Percentiles rank a stretch among this genome's conserved stretches.
Conservation (phyloP, 441 rosid species). For the Brassica balearica region DNA sequence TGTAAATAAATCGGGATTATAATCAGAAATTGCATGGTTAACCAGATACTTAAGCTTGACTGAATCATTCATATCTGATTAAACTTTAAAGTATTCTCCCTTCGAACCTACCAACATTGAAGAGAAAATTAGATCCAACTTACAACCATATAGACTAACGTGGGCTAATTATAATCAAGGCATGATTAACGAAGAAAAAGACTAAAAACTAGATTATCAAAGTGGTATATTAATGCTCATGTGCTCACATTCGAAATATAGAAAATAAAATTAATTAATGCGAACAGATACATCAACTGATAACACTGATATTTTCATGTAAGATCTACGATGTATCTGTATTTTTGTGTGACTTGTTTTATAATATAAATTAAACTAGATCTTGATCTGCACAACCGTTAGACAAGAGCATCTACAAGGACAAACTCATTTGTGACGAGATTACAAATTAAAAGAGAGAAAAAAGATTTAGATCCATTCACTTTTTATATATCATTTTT, state of each 20-base stretch:
- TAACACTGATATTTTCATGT: constrained; percentile 4
- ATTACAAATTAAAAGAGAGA: not conserved
- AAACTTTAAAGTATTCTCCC: not conserved
- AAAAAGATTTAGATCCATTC: constrained; percentile 27
- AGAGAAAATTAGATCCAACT: constrained; percentile 24
- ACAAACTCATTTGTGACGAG: not conserved
- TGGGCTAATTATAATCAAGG: constrained; percentile 4
- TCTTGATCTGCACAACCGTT: not conserved
- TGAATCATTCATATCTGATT: not conserved
- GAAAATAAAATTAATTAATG: not conserved
- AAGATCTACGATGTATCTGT: not conserved
- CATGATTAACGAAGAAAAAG: not conserved
- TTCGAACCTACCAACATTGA: constrained; percentile 24
- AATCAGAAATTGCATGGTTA: not conserved
- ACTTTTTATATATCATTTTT: constrained; percentile 1
- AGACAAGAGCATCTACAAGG: constrained; percentile 8
- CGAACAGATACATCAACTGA: not conserved
- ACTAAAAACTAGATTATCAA: not conserved
- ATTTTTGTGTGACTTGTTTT: not conserved
- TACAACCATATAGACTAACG: constrained; percentile 11
- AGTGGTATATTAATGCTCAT: not conserved
- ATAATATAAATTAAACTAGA: too few species aligned
- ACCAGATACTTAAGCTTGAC: not conserved
- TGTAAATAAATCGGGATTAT: not conserved
- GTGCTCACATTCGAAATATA: not conserved